Evolutionary conservation across 2,329 filamentous ascomycete species (phyloP).

Genomic region (Pseudogymnoascus sp.): DNA sequence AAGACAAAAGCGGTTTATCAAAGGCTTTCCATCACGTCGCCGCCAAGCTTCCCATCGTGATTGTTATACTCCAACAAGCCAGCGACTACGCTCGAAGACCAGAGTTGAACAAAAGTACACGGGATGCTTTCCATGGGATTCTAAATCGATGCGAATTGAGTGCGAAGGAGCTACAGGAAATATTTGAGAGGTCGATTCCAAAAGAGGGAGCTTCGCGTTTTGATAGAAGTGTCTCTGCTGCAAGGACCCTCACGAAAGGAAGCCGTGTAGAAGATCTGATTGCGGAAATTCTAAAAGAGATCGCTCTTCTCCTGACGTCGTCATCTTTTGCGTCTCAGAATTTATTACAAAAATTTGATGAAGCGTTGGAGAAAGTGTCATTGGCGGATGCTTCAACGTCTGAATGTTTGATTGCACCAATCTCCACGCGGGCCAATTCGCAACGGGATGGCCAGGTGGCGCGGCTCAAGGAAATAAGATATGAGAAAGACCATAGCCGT

Average conservation of each 20-base stretch:
- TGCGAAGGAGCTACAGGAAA: background rate
- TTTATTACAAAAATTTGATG: background rate
- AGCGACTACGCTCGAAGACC: background rate
- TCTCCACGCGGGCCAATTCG: background rate
- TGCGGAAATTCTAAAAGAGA: background rate
- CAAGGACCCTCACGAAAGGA: slow-evolving; percentile 3
- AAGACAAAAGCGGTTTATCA: slow-evolving; percentile 13
- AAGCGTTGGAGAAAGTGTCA: background rate
- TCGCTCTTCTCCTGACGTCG: background rate
- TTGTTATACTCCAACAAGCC: background rate
- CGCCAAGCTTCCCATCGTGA: background rate
- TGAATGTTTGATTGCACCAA: background rate
- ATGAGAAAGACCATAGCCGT: background rate
- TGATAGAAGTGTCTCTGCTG: background rate
- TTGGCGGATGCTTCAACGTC: background rate
- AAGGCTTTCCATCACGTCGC: slow-evolving; percentile 8
- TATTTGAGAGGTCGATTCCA: background rate
- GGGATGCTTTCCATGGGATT: background rate
- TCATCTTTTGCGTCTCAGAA: background rate
- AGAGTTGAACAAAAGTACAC: background rate
- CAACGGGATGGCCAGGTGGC: background rate
- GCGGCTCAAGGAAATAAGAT: background rate
- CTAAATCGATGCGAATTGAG: background rate
- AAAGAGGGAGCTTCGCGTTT: background rate
- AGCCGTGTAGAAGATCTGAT: background rate